A percentile compares a stretch with the other conserved stretches of the same genome.
phyloP scores from a whole-genome alignment of 2,329 filamentous ascomycete species.

The Apiospora kogelbergensis region DNA sequence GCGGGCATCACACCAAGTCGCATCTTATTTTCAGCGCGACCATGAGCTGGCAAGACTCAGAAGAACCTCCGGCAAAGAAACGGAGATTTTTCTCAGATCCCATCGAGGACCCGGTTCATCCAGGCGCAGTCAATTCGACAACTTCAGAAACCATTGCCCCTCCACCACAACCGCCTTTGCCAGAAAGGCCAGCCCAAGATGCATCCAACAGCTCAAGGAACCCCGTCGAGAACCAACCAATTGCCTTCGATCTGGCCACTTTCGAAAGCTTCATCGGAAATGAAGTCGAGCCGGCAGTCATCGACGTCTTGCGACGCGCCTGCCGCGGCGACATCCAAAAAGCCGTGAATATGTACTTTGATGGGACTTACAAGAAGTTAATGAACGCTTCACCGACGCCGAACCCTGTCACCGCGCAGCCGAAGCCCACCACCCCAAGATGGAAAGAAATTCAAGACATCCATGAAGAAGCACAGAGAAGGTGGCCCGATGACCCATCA shows the following conservation, averaged over 20 bases:
- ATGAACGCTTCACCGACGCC: conserved; percentile 9
- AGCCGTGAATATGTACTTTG: conserved; percentile 70
- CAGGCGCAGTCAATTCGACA: conserved; percentile 8
- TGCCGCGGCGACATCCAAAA: conserved; percentile 60
- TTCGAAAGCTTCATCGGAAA: conserved; percentile 63
- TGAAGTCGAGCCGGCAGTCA: conserved; percentile 47
- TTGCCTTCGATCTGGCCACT: conserved; percentile 53
- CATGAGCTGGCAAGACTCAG: conserved; percentile 40
- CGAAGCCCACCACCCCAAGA: no score
- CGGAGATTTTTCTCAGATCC: conserved; percentile 42
- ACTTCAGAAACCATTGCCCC: conserved; percentile 8
- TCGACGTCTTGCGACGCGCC: conserved; percentile 51
- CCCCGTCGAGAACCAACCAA: conserved; percentile 18
- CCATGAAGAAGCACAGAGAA: no score
- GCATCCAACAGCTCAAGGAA: background rate
- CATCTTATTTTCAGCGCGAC: conserved; percentile 1
- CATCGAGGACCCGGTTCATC: conserved; percentile 23
- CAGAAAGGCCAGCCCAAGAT: background rate
- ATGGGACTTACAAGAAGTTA: conserved; percentile 53
- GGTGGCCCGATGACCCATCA: no score
- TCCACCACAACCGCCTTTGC: conserved; percentile 14
- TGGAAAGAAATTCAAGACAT: no score
- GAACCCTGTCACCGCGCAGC: background rate
- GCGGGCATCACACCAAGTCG: background rate
- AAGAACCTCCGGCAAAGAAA: conserved; percentile 35